A percentile compares a stretch with the other conserved stretches of the same genome.
Evolutionary conservation across 345 rosid species (phyloP).

Genomic region (Erucastrum elatum): DNA sequence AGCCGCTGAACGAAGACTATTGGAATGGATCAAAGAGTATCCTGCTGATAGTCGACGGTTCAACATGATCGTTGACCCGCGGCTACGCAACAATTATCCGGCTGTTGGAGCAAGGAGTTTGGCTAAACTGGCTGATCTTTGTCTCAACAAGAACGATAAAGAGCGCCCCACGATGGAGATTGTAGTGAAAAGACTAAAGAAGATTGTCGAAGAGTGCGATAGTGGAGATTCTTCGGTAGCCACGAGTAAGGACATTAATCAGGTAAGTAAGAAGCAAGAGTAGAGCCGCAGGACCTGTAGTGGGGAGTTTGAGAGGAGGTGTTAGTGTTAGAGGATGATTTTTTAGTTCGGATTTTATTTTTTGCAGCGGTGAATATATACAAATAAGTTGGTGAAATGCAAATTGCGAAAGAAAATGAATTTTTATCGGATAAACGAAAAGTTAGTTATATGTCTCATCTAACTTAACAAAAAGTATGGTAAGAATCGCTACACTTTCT

Average conservation of each 20-base stretch:
- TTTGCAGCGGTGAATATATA: neutral
- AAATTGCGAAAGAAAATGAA: neutral
- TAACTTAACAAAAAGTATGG: neutral
- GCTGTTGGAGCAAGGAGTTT: slow-evolving; percentile 51
- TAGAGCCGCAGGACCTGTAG: slow-evolving; percentile 11
- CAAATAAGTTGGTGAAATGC: neutral
- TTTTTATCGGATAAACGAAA: too few relatives aligned
- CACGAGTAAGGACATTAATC: slow-evolving; percentile 6
- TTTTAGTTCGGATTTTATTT: neutral
- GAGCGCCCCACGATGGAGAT: slow-evolving; percentile 69
- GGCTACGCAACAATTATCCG: slow-evolving; percentile 60
- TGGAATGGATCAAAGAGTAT: slow-evolving; percentile 76
- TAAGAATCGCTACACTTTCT: neutral
- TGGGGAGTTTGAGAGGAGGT: slow-evolving; percentile 16
- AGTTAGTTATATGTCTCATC: neutral
- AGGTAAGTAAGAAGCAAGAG: slow-evolving; percentile 19
- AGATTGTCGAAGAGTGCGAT: slow-evolving; percentile 47
- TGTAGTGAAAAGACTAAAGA: slow-evolving; percentile 60
- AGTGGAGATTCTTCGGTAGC: slow-evolving; percentile 9
- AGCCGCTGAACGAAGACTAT: slow-evolving; percentile 54
- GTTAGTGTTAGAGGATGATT: slow-evolving; percentile 33
- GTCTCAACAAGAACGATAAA: slow-evolving; percentile 60
- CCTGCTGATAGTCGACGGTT: slow-evolving; percentile 64
- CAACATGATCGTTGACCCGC: slow-evolving; percentile 60
- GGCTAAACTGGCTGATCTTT: slow-evolving; percentile 69